Conservation (phyloP, 768 basidiomycete genomes). For the Psilocybe cubensis region DNA sequence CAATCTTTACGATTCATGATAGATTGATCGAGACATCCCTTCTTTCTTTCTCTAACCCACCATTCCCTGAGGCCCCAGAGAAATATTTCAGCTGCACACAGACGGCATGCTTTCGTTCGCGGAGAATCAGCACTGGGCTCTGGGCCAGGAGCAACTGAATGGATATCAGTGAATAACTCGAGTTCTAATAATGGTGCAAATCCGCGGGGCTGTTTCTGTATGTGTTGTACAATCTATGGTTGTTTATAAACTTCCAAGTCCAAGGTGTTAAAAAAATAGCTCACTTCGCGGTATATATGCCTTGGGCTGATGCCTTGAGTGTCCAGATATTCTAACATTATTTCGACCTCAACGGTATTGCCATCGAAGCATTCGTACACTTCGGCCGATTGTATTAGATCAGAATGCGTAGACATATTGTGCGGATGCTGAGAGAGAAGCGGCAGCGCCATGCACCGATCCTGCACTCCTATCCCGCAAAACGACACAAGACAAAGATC, state of each 20-base stretch:
- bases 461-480: conserved; percentile 79
- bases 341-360: conserved; percentile 81
- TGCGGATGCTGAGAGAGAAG: conserved; percentile 69
- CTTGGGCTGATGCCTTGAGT: conserved; percentile 63
- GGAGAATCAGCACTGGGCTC: conserved; percentile 63
- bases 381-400: conserved; percentile 76
- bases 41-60: conserved; percentile 81
- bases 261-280: conserved; percentile 18
- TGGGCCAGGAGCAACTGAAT: conserved; percentile 54
- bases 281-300: conserved; percentile 78
- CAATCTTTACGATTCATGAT: conserved; percentile 72
- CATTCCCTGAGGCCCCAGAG: conserved; percentile 79
- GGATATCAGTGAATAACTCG: conserved; percentile 73
- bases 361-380: conserved; percentile 82
- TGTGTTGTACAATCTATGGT: conserved; percentile 63
- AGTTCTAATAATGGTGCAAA: conserved; percentile 71
- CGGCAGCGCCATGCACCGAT: conserved; percentile 67
- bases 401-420: conserved; percentile 66
- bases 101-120: conserved; percentile 65
- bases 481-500: conserved; percentile 84
- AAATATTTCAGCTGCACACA: conserved; percentile 76
- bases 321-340: conserved; percentile 81
- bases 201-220: conserved; percentile 61
- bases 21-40: conserved; percentile 60
- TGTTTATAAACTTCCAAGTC: neutral